A percentile compares a stretch with the other conserved stretches of the same genome.
Conservation (phyloP, 352 stramenopile genomes). For the Blastocystis hominis region DNA sequence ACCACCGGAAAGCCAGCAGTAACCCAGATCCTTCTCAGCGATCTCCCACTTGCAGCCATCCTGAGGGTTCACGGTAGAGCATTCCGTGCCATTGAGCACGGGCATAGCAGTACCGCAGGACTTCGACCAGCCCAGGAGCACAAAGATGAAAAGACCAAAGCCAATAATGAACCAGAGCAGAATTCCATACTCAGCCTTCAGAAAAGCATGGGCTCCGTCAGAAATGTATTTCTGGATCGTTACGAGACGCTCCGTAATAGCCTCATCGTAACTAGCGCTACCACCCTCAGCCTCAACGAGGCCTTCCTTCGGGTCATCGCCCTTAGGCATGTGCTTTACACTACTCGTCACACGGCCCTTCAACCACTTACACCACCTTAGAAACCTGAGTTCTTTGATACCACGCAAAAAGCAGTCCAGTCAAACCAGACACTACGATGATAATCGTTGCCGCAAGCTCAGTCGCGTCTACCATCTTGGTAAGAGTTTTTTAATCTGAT, state of each 20-base stretch:
- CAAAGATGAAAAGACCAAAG: conserved; percentile 74
- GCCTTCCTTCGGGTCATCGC: neutral
- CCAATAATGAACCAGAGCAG: conserved; percentile 88
- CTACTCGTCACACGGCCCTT: neutral
- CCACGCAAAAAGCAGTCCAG: conserved; percentile 24
- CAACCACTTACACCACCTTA: neutral
- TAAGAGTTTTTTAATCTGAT: too few relatives aligned
- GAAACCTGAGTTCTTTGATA: conserved; percentile 15
- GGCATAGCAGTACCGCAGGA: conserved; percentile 61
- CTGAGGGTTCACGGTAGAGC: conserved; percentile 60
- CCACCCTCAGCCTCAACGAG: conserved; percentile 37
- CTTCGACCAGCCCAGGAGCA: conserved; percentile 69
- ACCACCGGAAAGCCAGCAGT: conserved; percentile 74
- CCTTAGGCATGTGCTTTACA: conserved; percentile 17
- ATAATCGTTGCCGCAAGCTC: conserved; percentile 3
- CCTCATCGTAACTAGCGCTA: neutral
- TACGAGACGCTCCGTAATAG: conserved; percentile 30
- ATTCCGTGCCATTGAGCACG: conserved; percentile 74
- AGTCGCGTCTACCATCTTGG: neutral
- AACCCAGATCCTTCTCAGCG: conserved; percentile 57
- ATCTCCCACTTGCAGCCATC: conserved; percentile 28
- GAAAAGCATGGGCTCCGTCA: conserved; percentile 89
- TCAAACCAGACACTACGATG: conserved; percentile 9
- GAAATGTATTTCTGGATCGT: conserved; percentile 88
- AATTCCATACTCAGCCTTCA: conserved; percentile 92